phyloP scores from a whole-genome alignment of 495 filamentous ascomycete genomes.

The Cairneyella variabilis region DNA sequence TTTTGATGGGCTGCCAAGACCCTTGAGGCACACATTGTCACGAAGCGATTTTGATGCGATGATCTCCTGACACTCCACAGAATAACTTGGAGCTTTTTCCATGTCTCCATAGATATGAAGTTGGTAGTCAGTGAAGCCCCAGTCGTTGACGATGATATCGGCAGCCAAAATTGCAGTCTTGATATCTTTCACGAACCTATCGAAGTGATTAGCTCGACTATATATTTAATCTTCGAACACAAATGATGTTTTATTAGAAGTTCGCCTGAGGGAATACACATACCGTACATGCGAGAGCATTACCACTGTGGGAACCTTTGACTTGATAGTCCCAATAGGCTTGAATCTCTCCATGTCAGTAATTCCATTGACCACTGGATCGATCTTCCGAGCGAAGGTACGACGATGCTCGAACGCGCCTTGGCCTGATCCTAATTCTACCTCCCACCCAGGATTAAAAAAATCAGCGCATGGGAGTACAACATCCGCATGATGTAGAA shows the following conservation, averaged over 20 bases:
- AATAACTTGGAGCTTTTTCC: constrained; percentile 55
- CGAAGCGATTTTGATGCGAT: constrained; percentile 58
- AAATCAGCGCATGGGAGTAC: no score
- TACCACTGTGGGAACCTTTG: constrained; percentile 54
- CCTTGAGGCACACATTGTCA: no score
- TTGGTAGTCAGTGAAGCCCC: constrained; percentile 59
- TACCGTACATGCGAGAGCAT: constrained; percentile 66
- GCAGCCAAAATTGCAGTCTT: constrained; percentile 58
- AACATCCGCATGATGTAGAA: constrained; percentile 60
- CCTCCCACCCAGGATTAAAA: constrained; percentile 64
- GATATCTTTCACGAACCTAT: constrained; percentile 56
- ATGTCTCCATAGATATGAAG: constrained; percentile 60
- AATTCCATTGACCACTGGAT: no score
- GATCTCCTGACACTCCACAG: constrained; percentile 58
- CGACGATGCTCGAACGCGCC: constrained; percentile 55
- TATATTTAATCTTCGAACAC: no score
- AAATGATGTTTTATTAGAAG: no score
- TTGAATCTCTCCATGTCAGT: constrained; percentile 61
- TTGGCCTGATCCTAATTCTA: constrained; percentile 61
- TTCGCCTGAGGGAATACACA: no score
- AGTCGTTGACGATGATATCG: constrained; percentile 63
- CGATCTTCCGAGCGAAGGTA: constrained; percentile 49
- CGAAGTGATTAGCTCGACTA: no score
- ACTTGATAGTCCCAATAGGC: constrained; percentile 54
- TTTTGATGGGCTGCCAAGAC: constrained; percentile 49